A percentile compares a stretch with the other conserved stretches of the same genome.
Conservation (phyloP, 1,284 basidiomycete genomes). For the Schizophyllum commune region DNA sequence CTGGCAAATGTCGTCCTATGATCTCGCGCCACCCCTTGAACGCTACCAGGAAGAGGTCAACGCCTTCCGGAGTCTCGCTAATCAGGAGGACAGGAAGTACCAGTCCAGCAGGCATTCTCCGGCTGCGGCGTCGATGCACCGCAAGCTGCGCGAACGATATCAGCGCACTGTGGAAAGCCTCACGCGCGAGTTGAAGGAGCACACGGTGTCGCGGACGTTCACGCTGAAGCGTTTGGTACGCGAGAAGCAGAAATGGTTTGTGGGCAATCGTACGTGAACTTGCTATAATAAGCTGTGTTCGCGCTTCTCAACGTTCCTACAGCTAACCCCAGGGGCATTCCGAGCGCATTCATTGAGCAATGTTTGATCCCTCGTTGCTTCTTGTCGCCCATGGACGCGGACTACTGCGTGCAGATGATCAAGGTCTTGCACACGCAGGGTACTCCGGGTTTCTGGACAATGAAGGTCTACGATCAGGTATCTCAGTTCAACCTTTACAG, state of each 20-base stretch:
- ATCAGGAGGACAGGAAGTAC: constrained; percentile 53
- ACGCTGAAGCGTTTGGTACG: constrained; percentile 70
- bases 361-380: constrained; percentile 91
- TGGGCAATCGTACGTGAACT: constrained; percentile 50
- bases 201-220: constrained; percentile 61
- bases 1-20: constrained; percentile 90
- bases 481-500: constrained; percentile 10
- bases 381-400: constrained; percentile 92
- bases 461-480: constrained; percentile 84
- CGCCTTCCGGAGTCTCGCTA: constrained; percentile 48
- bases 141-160: constrained; percentile 45
- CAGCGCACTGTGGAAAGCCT: constrained; percentile 45
- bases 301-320: too few species aligned
- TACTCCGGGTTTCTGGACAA: constrained; percentile 80
- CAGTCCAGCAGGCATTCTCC: constrained; percentile 52
- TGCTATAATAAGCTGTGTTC: too few species aligned
- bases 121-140: constrained; percentile 47
- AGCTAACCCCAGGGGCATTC: constrained; percentile 39
- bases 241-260: constrained; percentile 90
- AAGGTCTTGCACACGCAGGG: constrained; percentile 81
- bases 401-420: constrained; percentile 90
- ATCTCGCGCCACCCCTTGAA: constrained; percentile 65
- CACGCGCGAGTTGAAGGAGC: constrained; percentile 68
- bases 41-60: constrained; percentile 66
- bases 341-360: constrained; percentile 72